These are phyloP conservation scores for Xylaria sp. DNA, from an alignment of 2,329 filamentous ascomycete genomes.

Conservation along the genomic window DNA sequence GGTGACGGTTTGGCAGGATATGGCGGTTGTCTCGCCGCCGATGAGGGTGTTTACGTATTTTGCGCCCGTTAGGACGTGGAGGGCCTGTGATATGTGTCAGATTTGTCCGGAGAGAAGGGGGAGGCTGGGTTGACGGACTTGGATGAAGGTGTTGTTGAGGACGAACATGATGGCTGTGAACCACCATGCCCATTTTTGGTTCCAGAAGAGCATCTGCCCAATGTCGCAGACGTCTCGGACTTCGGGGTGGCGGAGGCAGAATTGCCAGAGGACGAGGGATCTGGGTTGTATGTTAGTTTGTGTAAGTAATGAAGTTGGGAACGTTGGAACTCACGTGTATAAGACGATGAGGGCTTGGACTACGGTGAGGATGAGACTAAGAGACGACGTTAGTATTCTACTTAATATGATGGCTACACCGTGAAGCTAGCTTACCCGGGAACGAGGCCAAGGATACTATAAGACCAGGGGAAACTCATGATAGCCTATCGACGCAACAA, in stretches of 20 bases:
- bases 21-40: conserved; percentile 51
- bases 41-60: conserved; percentile 90
- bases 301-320: too few species aligned
- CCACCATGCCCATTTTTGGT: conserved; percentile 67
- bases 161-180: conserved; percentile 79
- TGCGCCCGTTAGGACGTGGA: conserved; percentile 79
- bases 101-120: background rate
- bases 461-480: conserved; percentile 95
- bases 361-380: conserved; percentile 67
- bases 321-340: conserved; percentile 62
- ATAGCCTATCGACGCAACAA: conserved; percentile 49
- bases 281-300: conserved; percentile 13
- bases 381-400: conserved; percentile 15
- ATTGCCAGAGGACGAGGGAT: conserved; percentile 50
- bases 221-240: conserved; percentile 91
- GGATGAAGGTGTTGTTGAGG: conserved; percentile 89
- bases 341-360: conserved; percentile 73
- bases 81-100: conserved; percentile 42
- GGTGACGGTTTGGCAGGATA: conserved; percentile 67
- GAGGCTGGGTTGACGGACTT: conserved; percentile 40
- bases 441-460: conserved; percentile 79
- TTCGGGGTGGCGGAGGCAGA: conserved; percentile 85
- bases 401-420: conserved; percentile 5
- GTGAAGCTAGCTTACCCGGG: conserved; percentile 51
- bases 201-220: conserved; percentile 92